These are phyloP conservation scores for Nothopassalora personata DNA, from an alignment of 2,329 filamentous ascomycete species.

Conservation along the genomic window DNA sequence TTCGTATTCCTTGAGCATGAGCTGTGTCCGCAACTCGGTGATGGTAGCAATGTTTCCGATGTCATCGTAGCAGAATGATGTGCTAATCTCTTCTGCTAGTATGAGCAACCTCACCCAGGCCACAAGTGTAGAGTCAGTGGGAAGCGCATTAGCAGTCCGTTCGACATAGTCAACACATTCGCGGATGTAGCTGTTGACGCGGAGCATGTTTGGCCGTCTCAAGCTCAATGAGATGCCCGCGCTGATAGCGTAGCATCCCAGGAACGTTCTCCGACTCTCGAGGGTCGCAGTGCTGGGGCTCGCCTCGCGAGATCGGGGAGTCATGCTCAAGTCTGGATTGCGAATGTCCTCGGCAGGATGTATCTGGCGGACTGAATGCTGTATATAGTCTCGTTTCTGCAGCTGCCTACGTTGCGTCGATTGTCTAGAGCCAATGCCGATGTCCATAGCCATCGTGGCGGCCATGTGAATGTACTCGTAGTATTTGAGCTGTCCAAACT, in stretches of 20 bases:
- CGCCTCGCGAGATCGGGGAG: slow-evolving; percentile 9
- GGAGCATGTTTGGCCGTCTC: slow-evolving; percentile 56
- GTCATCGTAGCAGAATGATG: slow-evolving; percentile 64
- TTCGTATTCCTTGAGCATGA: slow-evolving; percentile 61
- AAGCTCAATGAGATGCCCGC: slow-evolving; percentile 58
- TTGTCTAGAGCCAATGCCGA: slow-evolving; percentile 32
- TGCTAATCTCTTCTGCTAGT: slow-evolving; percentile 62
- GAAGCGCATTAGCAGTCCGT: slow-evolving; percentile 50
- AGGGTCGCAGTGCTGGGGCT: slow-evolving; percentile 49
- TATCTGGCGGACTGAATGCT: slow-evolving; percentile 1
- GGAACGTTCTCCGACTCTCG: slow-evolving; percentile 54
- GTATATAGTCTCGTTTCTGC: background rate
- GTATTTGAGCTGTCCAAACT: slow-evolving; percentile 42
- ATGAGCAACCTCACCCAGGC: slow-evolving; percentile 57
- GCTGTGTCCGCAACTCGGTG: slow-evolving; percentile 58
- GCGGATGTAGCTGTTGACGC: slow-evolving; percentile 57
- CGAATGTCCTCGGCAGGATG: slow-evolving; percentile 23
- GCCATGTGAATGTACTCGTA: slow-evolving; percentile 51
- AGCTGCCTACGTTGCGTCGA: slow-evolving; percentile 3
- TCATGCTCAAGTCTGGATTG: slow-evolving; percentile 27
- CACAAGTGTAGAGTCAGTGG: slow-evolving; percentile 54
- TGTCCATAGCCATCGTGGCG: slow-evolving; percentile 47
- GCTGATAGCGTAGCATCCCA: slow-evolving; percentile 56
- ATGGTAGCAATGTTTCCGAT: slow-evolving; percentile 50
- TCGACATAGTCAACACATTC: slow-evolving; percentile 55